Evolutionary conservation across 2,329 filamentous ascomycete genomes (phyloP), one percentile per base, ranked within the genome.

Genomic region (Talaromyces amestolkiae): DNA sequence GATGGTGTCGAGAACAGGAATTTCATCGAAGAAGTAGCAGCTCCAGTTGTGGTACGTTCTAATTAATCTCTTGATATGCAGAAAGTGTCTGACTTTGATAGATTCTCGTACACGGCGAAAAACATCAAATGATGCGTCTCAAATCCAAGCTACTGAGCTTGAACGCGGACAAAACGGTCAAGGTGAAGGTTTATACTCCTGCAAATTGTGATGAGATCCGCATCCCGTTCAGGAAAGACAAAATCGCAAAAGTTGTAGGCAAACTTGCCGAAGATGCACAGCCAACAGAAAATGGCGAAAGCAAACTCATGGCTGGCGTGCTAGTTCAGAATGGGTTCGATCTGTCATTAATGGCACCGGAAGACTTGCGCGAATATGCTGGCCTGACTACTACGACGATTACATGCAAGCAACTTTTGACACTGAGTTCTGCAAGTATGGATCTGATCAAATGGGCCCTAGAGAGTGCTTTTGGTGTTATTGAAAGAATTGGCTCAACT

Each of bases 261-360:
- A 94, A 93, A 76, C 86, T 99, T 13, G 95, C 95, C 8, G 87
- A 92, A 37, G 88, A 94, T 58, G 85, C 90, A 2, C 91, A 91
- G 2, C 90, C 91, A 17, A 74, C 77, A 15, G 73, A 77, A 33
- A 65, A 78, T 64, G 76, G 78, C 41, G 79, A 84, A n/a, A 76
- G 81, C 6, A 82, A 86, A 64, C 83, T 98, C 51, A 87, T 99
- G 71, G 91, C 90, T 0, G 95, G 95, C 33, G 95, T 99, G 0
- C 84, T 99, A 17, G 93, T 99, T 8, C 94, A 98, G 71, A 98
- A 96, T 76, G 95, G 97, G 76, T 98, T 99, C 78, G 97, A 98
- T 77, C 87, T 99, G 74, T 96, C 91, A 0, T 84, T 99, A 39
- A 98, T 99, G 94, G 93, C 93, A 0, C 93, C 95, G 0, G 95